Base-by-base conservation (phyloP, 805 yeast genomes). In the Ogataea paraovalis region DNA sequence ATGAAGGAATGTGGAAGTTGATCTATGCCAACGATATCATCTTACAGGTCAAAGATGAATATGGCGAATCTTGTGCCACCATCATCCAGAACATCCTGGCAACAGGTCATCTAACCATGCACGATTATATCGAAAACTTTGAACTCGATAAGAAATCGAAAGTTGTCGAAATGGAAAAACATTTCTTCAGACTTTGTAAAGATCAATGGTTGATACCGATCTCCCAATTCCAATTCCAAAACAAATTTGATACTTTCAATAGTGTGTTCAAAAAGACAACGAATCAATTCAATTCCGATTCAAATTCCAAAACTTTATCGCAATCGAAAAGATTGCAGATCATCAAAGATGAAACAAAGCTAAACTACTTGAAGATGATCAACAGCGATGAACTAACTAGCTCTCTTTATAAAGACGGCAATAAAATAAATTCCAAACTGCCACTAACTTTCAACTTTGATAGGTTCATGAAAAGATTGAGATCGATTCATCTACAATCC, bases 11-110 rank as follows among this genome's bases (percentile, higher is more conserved):
- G 18, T 72, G 80, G 52, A 65, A 77, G 46, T 69, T 89, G 45
- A 64, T 90, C 16, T 87, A 90, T 65, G 72, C 90, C 7, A 97
- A 96, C 39, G 87, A 85, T 45, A 80, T 90, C 50, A 72, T 89
- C 28, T 64, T 75, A 43, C 72, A 72, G 49, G 72, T 85, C 41
- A 73, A 77, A 47, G 61, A 66, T n/a, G 69, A 66, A 23, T 69
- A 57, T 41, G 74, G 79, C 14, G 69, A 67, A 20, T 67, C 67
- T 13, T 53, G 66, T 32, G 82, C 86, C 2, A 80, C 80, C 44
- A 76, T 87, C 20, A 70, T 87, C 12, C 89, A 84, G 57, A 85
- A 85, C 57, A 68, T 89, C 39, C 62, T 87, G n/a, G 74, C 80
- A 4, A 68, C 79, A 45, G 97, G 96, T 0, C 82, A 82, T 56